Base-by-base conservation (phyloP, 208 protist species). In the Trypanosoma mega region DNA sequence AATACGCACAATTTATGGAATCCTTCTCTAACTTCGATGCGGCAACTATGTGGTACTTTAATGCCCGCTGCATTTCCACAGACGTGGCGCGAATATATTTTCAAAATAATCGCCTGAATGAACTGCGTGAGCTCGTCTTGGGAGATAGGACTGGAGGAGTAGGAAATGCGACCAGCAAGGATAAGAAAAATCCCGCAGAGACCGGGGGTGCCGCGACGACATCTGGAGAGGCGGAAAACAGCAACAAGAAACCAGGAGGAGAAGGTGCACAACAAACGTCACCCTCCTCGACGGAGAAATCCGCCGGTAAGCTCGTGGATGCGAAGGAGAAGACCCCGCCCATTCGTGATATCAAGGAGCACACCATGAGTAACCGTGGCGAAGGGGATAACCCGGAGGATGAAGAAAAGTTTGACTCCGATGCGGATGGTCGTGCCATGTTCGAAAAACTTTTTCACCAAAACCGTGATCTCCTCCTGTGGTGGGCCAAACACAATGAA, bases 21-120 rank as follows among this genome's bases (percentile, higher is more conserved):
- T 88, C 80, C 43, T 74, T 94, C 48, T 93, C 96, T 31, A 85
- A 98, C 63, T 87, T 97, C 63, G 85, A 94, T 45, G 77, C 73
- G 2, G 92, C 96, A 12, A 82, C 96, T 30, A 85, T 87, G 67
- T 91, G 85, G 84, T 98, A 97, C 70, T 93, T 92, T 75, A 93
- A 96, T 65, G 83, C 93, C 33, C 69, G 83, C 51, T 96, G 90
- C 49, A 79, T 94, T 46, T 74, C 72, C 24, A 87, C 80, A 31
- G 95, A 98, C 70, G 94, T 98, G 21, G 91, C 95, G 9, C 78
- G 97, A 21, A 92, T 99, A 72, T 96, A 95, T 36, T 96, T 91
- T 74, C 83, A 92, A 59, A 78, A 77, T 12, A 83, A 85, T 34
- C 80, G 81, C 0, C 74, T 98, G 26, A 56, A 58, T 29, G 87